phyloP scores from a whole-genome alignment of 257 asterid genomes.

The Jacaranda mimosifolia region DNA sequence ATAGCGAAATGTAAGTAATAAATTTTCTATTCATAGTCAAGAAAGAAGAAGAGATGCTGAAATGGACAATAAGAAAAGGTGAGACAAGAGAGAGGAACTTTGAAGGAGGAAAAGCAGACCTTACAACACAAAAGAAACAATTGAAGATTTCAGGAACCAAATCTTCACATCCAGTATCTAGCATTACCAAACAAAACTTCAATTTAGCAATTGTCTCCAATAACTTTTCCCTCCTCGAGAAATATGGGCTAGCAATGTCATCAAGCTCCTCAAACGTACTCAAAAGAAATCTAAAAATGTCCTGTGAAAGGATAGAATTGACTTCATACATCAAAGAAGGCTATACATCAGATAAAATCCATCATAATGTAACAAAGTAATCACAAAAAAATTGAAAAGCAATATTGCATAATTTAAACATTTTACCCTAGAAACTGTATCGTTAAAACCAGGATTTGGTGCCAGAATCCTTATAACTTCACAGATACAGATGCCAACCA shows the following conservation, averaged over 20 bases:
- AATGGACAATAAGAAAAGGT: background rate
- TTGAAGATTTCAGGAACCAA: constrained; percentile 77
- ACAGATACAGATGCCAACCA: constrained; percentile 74
- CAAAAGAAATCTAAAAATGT: constrained; percentile 65
- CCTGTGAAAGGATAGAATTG: constrained; percentile 55
- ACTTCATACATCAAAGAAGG: constrained; percentile 16
- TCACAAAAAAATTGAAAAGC: background rate
- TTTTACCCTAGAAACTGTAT: constrained; percentile 67
- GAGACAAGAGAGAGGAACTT: too few species aligned
- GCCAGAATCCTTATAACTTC: constrained; percentile 75
- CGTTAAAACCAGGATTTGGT: constrained; percentile 72
- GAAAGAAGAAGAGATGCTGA: constrained; percentile 23
- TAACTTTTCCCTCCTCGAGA: constrained; percentile 59
- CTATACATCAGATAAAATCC: constrained; percentile 17
- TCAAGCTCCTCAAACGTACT: constrained; percentile 73
- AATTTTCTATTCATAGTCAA: constrained; percentile 9
- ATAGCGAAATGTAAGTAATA: background rate
- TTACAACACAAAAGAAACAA: constrained; percentile 67
- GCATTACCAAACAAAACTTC: constrained; percentile 71
- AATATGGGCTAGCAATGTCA: constrained; percentile 64
- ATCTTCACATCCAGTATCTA: constrained; percentile 81
- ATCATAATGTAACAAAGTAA: constrained; percentile 25
- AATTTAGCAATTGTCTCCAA: constrained; percentile 76
- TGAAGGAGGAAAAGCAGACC: constrained; percentile 49
- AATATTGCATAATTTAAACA: background rate